These are phyloP conservation scores for Trifolium dubium DNA, from an alignment of 306 rosid species.

Conservation along the genomic window DNA sequence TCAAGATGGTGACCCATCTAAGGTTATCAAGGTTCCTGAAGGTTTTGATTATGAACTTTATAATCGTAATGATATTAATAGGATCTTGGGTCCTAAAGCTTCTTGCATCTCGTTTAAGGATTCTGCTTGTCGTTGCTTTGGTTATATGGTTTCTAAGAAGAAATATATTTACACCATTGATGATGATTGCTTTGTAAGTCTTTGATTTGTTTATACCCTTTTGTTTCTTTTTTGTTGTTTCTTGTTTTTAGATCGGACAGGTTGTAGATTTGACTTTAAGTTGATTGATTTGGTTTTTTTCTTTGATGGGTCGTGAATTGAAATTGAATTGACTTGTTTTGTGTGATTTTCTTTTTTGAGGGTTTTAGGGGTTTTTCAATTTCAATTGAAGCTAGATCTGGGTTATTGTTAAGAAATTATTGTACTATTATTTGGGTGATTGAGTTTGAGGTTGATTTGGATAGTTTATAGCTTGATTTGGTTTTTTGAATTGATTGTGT, in stretches of 20 bases:
- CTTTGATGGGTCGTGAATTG: constrained; percentile 6
- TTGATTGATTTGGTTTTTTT: background rate
- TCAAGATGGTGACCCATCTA: constrained; percentile 83
- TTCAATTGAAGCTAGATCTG: constrained; percentile 19
- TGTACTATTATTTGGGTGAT: background rate
- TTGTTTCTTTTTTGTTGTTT: background rate
- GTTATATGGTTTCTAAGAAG: constrained; percentile 87
- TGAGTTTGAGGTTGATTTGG: constrained; percentile 15
- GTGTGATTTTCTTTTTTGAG: background rate
- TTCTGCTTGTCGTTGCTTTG: constrained; percentile 85
- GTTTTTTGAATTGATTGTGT: background rate
- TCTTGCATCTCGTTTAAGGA: constrained; percentile 91
- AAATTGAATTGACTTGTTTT: constrained; percentile 6
- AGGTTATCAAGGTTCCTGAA: constrained; percentile 66
- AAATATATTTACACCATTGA: constrained; percentile 87
- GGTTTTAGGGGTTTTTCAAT: background rate
- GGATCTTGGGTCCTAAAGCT: constrained; percentile 82
- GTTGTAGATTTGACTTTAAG: background rate
- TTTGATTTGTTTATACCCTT: background rate
- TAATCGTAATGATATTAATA: constrained; percentile 76
- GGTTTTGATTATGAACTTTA: constrained; percentile 78
- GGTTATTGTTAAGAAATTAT: background rate
- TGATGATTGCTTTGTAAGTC: constrained; percentile 86
- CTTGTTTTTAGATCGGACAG: background rate
- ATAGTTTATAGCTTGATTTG: constrained; percentile 1